Conservation (phyloP, 805 yeast genomes). For the Candida alai region DNA sequence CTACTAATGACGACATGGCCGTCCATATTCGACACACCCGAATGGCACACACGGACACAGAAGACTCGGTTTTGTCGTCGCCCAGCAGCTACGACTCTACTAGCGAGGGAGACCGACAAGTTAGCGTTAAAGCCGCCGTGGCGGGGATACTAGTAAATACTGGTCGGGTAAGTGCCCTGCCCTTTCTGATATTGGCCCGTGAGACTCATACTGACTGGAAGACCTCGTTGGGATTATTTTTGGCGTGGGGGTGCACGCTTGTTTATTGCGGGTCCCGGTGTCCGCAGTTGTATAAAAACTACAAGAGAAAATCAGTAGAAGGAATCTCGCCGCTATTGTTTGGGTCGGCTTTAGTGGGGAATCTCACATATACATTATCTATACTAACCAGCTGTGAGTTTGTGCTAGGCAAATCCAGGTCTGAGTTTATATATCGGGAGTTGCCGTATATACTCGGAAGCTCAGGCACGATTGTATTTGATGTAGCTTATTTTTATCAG, state of each 20-base stretch:
- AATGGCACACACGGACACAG: not conserved
- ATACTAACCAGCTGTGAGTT: constrained; percentile 65
- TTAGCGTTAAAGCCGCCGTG: constrained; percentile 5
- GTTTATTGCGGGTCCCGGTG: constrained; percentile 75
- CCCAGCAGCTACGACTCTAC: constrained; percentile 16
- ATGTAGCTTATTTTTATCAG: constrained; percentile 66
- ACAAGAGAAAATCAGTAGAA: constrained; percentile 72
- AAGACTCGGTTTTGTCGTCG: constrained; percentile 10
- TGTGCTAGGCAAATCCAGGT: constrained; percentile 21
- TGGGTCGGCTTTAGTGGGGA: constrained; percentile 74
- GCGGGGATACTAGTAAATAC: constrained; percentile 8
- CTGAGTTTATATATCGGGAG: constrained; percentile 57
- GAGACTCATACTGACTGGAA: not conserved
- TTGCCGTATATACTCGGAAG: constrained; percentile 82
- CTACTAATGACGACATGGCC: constrained; percentile 3
- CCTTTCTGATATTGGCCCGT: constrained; percentile 3
- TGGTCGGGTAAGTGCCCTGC: constrained; percentile 12
- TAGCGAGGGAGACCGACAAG: constrained; percentile 1
- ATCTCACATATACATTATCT: constrained; percentile 70
- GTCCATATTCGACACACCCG: constrained; percentile 7
- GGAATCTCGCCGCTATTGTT: constrained; percentile 82
- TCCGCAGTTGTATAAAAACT: constrained; percentile 82
- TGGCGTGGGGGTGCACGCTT: constrained; percentile 78
- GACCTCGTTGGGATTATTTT: constrained; percentile 16
- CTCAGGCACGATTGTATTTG: constrained; percentile 80